Base-by-base conservation (phyloP, 1,284 basidiomycete species). In the Sporisorium scitamineum region DNA sequence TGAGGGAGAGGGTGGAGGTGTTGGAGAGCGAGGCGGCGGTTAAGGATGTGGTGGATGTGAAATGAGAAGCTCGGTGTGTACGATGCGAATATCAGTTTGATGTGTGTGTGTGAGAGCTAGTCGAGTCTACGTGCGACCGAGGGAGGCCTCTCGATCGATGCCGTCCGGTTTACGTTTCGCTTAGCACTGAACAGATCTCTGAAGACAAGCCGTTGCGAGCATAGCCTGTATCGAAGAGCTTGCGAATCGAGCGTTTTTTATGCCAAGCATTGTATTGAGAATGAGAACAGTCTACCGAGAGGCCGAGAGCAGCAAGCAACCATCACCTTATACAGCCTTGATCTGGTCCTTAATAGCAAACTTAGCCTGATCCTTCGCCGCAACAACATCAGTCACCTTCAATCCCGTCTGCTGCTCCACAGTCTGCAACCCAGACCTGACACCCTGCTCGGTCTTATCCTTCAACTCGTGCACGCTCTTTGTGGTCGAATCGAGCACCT, bases 351-450 rank as follows among this genome's bases (percentile, higher is more conserved):
- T 54, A 31, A 73, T 26, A 22, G 71, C 66, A 20, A 41, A 22
- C 58, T 72, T 71, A 14, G 54, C 54, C 31, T 56, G 37, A n/a
- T 56, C 54, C 22, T 56, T 56, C 0, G 42, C 42, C 4, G 54
- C 54, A 20, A 80, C 54, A 9, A 80, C 63, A 20, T 78, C 61
- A 11, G 53, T 53, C 26, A 84, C 69, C 48, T 74, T 71, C 18
- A 84, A 60, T 8, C 82, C 81, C 18, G 79, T 83, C 48, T 57
- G 51, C 47, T 79, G 58, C 52, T 84, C 81, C 22, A 84, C 70
- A 13, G 59, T 65, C 37, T 73, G 26, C 44, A 84, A 60, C 10
- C 81, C 72, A 2, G 52, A 29, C 27, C 69, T 56, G 39, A 81
- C 51, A 5, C 60, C 59, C 20, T 61, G 63, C 29, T 72, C 61